These are phyloP conservation scores for Pholiota adiposa DNA, from an alignment of 1,284 basidiomycete genomes.

Conservation along the genomic window DNA sequence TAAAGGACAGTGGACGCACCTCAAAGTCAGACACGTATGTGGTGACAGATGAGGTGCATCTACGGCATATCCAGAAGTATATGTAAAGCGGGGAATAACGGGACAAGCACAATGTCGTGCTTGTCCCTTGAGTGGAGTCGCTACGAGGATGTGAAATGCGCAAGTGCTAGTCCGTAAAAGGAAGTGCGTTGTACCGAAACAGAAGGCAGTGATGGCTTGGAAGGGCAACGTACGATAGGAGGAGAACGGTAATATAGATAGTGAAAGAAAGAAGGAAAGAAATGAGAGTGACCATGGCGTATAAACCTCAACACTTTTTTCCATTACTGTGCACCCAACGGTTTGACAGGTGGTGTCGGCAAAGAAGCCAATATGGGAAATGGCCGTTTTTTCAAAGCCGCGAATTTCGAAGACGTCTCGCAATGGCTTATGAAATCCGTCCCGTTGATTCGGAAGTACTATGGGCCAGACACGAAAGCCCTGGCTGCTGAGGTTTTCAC, in stretches of 20 bases:
- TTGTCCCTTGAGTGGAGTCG: not conserved
- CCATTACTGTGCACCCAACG: no score
- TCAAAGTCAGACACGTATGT: constrained; percentile 2
- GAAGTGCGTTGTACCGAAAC: not conserved
- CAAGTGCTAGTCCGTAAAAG: no score
- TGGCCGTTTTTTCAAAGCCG: no score
- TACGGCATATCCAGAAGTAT: not conserved
- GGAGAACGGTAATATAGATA: not conserved
- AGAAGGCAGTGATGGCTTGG: not conserved
- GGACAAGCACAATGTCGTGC: not conserved
- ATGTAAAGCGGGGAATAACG: not conserved
- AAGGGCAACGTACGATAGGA: not conserved
- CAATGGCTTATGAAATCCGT: no score
- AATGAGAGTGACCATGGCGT: not conserved
- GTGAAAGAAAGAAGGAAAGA: not conserved
- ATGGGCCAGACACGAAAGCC: no score
- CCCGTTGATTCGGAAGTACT: no score
- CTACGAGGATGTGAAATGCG: not conserved
- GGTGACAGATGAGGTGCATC: not conserved
- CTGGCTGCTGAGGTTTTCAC: no score
- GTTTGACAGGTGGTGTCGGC: no score
- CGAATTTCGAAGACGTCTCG: no score
- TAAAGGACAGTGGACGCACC: not conserved
- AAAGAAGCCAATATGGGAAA: no score
- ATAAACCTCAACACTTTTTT: not conserved